phyloP scores from a whole-genome alignment of 208 protist genomes.

The Crithidia expoeki region DNA sequence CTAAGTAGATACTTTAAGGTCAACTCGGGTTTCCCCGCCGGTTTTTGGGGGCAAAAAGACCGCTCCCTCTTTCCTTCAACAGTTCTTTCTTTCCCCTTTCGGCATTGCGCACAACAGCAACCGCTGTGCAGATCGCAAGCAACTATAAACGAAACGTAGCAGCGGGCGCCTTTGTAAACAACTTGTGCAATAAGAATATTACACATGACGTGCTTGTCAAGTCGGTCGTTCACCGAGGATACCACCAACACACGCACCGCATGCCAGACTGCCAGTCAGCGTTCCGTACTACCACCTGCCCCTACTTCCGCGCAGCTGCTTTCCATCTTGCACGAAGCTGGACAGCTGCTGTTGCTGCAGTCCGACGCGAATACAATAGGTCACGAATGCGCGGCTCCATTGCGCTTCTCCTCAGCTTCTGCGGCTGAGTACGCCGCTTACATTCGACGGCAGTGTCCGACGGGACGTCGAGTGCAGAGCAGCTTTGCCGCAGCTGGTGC shows the following conservation, averaged over 20 bases:
- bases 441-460: slow-evolving; percentile 34
- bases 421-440: neutral
- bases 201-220: slow-evolving; percentile 19
- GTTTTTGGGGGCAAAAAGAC: too few species aligned
- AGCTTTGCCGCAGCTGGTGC: slow-evolving; percentile 64
- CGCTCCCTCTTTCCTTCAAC: too few species aligned
- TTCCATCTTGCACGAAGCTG: slow-evolving; percentile 18
- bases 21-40: too few species aligned
- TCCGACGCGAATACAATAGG: neutral
- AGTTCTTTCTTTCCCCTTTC: too few species aligned
- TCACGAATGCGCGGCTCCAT: neutral
- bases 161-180: too few species aligned
- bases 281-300: slow-evolving; percentile 45
- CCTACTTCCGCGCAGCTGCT: slow-evolving; percentile 34
- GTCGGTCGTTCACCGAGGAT: neutral
- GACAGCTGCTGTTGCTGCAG: neutral
- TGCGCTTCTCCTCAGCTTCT: neutral
- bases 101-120: too few species aligned
- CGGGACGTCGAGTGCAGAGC: slow-evolving; percentile 41
- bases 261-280: slow-evolving; percentile 23
- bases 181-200: too few species aligned
- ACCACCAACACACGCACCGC: slow-evolving; percentile 26
- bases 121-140: too few species aligned
- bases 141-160: too few species aligned
- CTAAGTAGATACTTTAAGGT: too few species aligned